Percentiles rank a stretch among this genome's conserved stretches.
These are phyloP conservation scores for Penicillium brasilianum DNA, from an alignment of 2,329 filamentous ascomycete species.

Conservation along the genomic window DNA sequence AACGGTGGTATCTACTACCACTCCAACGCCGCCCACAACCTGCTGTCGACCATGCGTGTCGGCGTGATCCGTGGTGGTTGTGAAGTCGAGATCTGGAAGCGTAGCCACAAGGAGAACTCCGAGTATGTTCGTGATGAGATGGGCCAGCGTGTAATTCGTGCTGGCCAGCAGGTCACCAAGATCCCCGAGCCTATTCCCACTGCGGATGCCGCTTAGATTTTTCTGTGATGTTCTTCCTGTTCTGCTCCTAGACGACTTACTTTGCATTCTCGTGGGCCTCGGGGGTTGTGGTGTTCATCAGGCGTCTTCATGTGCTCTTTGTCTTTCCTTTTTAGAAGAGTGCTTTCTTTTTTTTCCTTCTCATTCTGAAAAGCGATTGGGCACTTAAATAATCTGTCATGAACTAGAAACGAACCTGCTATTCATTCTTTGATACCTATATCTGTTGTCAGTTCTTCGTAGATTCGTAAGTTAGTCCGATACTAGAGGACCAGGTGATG, in stretches of 20 bases:
- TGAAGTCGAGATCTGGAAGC: conserved; percentile 93
- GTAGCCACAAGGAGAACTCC: conserved; percentile 77
- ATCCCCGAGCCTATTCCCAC: conserved; percentile 78
- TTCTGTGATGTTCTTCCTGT: conserved; percentile 11
- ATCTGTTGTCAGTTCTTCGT: not conserved
- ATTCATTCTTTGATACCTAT: conserved; percentile 11
- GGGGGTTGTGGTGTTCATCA: conserved; percentile 18
- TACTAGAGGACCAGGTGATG: not conserved
- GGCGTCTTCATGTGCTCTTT: conserved; percentile 18
- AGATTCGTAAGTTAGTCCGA: not conserved
- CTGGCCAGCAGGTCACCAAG: conserved; percentile 84
- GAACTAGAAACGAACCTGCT: conserved; percentile 34
- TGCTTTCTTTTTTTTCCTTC: conserved; percentile 16
- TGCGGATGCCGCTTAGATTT: conserved; percentile 72
- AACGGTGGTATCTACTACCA: conserved; percentile 90
- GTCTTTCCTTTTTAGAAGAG: conserved; percentile 9
- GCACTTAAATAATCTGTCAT: conserved; percentile 34
- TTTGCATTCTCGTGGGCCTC: conserved; percentile 35
- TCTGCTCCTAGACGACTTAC: conserved; percentile 19
- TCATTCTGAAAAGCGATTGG: conserved; percentile 27
- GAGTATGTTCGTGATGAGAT: conserved; percentile 78
- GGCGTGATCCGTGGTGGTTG: conserved; percentile 85
- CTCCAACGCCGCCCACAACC: conserved; percentile 87
- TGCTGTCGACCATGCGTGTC: conserved; percentile 85
- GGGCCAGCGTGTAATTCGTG: conserved; percentile 82